Conservation (phyloP, 305 asterid species). For the Euphrasia arctica region DNA sequence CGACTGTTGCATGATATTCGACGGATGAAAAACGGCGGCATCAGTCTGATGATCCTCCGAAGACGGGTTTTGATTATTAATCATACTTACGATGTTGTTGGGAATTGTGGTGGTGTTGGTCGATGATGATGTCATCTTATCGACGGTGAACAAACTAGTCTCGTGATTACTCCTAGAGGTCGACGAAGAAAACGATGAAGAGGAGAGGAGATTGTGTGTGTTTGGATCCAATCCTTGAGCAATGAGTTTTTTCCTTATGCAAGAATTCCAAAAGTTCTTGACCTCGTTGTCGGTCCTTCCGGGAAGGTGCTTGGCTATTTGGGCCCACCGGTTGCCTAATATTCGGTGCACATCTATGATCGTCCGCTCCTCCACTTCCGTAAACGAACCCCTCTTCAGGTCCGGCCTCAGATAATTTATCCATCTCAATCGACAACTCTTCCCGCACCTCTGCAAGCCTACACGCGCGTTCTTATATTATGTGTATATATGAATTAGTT, state of each 20-base stretch:
- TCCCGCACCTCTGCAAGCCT: slow-evolving; percentile 90
- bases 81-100: no score
- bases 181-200: slow-evolving; percentile 21
- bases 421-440: slow-evolving; percentile 92
- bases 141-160: background rate
- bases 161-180: background rate
- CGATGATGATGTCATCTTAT: background rate
- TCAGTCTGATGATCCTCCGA: no score
- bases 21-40: no score
- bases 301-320: slow-evolving; percentile 88
- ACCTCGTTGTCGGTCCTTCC: slow-evolving; percentile 94
- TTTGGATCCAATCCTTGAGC: slow-evolving; percentile 92
- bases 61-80: no score
- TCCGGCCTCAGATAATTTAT: slow-evolving; percentile 88
- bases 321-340: slow-evolving; percentile 92
- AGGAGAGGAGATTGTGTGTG: slow-evolving; percentile 78
- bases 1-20: no score
- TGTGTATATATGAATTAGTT: background rate
- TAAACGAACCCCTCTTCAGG: slow-evolving; percentile 80
- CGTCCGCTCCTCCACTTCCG: slow-evolving; percentile 73
- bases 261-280: slow-evolving; percentile 96
- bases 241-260: slow-evolving; percentile 79
- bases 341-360: slow-evolving; percentile 86
- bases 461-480: slow-evolving; percentile 4
- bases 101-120: no score